Evolutionary conservation across 192 early-diverging fungal species (phyloP), one percentile per base, ranked within the genome.

Genomic region (Entophlyctis luteolus): DNA sequence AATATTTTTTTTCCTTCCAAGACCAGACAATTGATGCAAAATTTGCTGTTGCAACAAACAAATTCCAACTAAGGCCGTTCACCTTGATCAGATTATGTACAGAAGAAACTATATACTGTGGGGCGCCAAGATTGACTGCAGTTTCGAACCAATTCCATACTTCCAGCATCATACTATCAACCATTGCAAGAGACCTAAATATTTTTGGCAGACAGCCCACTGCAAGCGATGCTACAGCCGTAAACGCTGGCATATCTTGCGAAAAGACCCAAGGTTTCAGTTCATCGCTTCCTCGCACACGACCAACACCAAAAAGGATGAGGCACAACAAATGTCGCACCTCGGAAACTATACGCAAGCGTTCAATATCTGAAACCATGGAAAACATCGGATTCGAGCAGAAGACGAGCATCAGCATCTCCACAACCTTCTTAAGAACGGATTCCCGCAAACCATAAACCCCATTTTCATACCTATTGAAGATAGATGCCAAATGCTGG

Each of bases 341-440:
- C 6, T 20, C 10, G 5, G 67, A n/a, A 1, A 47, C 39, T n/a
- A 48, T 32, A 20, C 48, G 55, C 34, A 48, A 0, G 12, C 45
- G 14, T 46, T 68, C 35, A 2, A 45, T 36, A 20, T 59, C 67
- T 14, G 67, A 68, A 2, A 68, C 39, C 67, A 68, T 68, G 8
- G 67, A 68, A 29, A 55, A 58, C 18, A 68, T 1, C 5, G 67
- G 55, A 14, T 68, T 68, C 10, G 67, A 42, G 55, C 67, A 68
- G 33, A 32, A 59, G 31, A 68, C 22, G 6, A 68, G 20, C 6
- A 33, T 32, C 20, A 32, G 4, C 8, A 68, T n/a, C 23, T 68
- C 67, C 10, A 56, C 8, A 20, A 59, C 1, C 8, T 36, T 10
- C 1, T 8, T 1, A 5, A 68, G 18, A n/a, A 2, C 22, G 12